phyloP scores from a whole-genome alignment of 2,329 filamentous ascomycete genomes.

The Clarireedia sp. region DNA sequence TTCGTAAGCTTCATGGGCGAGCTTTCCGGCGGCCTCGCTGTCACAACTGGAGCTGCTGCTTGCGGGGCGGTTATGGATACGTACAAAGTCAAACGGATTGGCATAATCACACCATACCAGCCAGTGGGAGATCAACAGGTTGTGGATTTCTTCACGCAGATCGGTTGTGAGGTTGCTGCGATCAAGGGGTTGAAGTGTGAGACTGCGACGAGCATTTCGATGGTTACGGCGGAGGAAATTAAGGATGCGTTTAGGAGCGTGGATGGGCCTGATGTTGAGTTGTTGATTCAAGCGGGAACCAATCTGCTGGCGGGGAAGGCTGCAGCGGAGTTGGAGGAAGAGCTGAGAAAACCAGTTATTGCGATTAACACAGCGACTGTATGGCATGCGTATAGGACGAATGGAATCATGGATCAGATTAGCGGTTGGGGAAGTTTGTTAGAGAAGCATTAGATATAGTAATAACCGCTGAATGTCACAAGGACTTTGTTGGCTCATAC shows the following conservation, averaged over 20 bases:
- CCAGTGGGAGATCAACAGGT: constrained; percentile 28
- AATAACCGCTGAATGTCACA: not conserved
- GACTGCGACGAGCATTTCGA: constrained; percentile 23
- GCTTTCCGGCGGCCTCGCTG: constrained; percentile 24
- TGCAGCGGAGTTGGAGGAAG: constrained; percentile 26
- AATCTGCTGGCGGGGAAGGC: constrained; percentile 26
- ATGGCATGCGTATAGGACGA: constrained; percentile 27
- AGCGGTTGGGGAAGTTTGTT: constrained; percentile 15
- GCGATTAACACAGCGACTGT: constrained; percentile 30
- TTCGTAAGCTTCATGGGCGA: constrained; percentile 29
- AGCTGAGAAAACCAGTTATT: constrained; percentile 26
- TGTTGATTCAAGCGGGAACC: constrained; percentile 29
- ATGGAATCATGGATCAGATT: constrained; percentile 25
- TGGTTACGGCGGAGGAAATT: constrained; percentile 29
- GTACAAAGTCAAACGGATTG: constrained; percentile 26
- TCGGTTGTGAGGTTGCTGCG: constrained; percentile 25
- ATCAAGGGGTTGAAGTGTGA: constrained; percentile 28
- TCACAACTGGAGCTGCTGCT: constrained; percentile 29
- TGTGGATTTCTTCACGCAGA: constrained; percentile 28
- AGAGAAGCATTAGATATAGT: constrained; percentile 11
- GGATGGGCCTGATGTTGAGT: constrained; percentile 23
- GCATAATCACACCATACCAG: constrained; percentile 30
- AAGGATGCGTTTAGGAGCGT: constrained; percentile 24
- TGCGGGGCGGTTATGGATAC: constrained; percentile 26
- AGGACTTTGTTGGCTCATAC: too few relatives aligned